Base-by-base conservation (phyloP, 176 grass and related monocot genomes). In the Eremochloa ophiuroides region DNA sequence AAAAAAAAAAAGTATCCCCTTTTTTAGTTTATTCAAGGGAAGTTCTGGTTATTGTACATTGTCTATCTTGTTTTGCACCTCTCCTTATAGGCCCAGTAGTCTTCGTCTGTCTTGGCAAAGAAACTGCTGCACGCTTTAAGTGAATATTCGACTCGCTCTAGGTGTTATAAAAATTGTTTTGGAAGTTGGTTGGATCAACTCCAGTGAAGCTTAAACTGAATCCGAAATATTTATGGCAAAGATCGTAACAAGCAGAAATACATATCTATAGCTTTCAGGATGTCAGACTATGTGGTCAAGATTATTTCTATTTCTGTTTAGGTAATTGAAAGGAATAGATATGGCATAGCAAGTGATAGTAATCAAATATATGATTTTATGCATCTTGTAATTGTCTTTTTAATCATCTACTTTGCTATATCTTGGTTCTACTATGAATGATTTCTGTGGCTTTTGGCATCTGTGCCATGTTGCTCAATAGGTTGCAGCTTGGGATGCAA, bases 401-500 rank as follows among this genome's bases (percentile, higher is more conserved):
- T 76, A 60, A 75, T 80, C 10, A 41, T 30, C 25, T 75, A 76
- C 12, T 80, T 62, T 40, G 3, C 60, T 30, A 84, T 75, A 61
- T 40, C 33, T 48, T 63, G 40, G 14, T 80, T 46, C 7, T 26
- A 2, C 31, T 44, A 41, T 23, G 58, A 20, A 69, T 68, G 38
- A 66, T 79, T 34, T 85, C 48, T 80, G 40, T 75, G 48, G 34
- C 51, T 78, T 80, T 69, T 81, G n/a, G 55, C 62, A 68, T 80
- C 17, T 75, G n/a, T 75, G 66, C 59, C 25, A 83, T 78, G 80
- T 62, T 79, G 62, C 51, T 80, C 69, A 37, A 69, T 81, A 94
- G 95, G 78, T 98, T 83, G 89, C 83, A 82, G 92, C 86, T 83
- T 98, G 95, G 95, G 95, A 98, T 82, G 92, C 95, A 81, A 98